These are phyloP conservation scores for Chernovozyma aurita DNA, from an alignment of 1,139 yeast species.

Conservation along the genomic window DNA sequence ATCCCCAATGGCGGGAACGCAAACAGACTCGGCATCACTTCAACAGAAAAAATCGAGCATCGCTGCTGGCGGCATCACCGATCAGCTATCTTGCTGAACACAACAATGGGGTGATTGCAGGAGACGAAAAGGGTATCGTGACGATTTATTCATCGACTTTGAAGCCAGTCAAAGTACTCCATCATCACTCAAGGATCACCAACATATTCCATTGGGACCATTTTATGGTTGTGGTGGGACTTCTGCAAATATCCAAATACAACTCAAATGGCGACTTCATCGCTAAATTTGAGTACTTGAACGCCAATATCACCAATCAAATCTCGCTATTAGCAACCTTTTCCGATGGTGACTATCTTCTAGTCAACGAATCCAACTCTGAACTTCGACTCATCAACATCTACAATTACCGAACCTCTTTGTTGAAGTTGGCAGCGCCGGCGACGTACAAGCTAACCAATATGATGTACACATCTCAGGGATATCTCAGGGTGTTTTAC, in stretches of 20 bases:
- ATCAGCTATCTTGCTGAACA: too few relatives aligned
- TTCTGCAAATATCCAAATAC: neutral
- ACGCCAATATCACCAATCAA: neutral
- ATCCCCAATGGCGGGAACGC: too few relatives aligned
- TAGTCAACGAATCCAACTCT: neutral
- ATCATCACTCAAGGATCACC: neutral
- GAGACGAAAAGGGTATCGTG: neutral
- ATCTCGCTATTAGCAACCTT: neutral
- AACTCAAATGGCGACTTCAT: neutral
- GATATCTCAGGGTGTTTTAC: neutral
- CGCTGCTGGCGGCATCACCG: too few relatives aligned
- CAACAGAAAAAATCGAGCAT: too few relatives aligned
- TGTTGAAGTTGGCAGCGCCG: neutral
- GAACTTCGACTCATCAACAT: conserved; percentile 1
- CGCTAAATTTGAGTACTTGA: neutral
- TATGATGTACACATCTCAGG: neutral
- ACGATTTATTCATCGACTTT: too few relatives aligned
- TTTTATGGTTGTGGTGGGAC: neutral
- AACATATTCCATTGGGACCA: neutral
- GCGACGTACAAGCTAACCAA: neutral
- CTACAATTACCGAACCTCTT: neutral
- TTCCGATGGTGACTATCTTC: neutral
- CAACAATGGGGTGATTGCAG: too few relatives aligned
- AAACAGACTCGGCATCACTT: too few relatives aligned
- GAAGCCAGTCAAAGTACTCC: neutral